phyloP scores from a whole-genome alignment of 2,329 filamentous ascomycete species.

The Ophiostoma sp. region DNA sequence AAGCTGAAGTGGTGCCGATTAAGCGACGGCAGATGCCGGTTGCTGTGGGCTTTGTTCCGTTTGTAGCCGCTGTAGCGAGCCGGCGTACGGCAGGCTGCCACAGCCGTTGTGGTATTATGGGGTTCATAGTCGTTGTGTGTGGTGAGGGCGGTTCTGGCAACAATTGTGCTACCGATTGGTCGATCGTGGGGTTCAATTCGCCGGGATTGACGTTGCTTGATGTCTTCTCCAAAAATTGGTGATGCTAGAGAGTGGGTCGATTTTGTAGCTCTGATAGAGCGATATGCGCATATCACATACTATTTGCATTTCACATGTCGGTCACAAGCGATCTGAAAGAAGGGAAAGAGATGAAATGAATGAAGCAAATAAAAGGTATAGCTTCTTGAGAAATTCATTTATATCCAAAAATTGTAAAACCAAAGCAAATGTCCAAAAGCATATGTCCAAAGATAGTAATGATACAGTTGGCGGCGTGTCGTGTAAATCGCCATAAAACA shows the following conservation, averaged over 20 bases:
- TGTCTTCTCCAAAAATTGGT: slow-evolving; percentile 14
- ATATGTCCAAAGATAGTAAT: slow-evolving; percentile 5
- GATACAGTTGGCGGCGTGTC: background rate
- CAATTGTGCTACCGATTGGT: background rate
- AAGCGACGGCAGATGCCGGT: background rate
- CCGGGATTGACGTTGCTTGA: background rate
- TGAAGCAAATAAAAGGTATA: background rate
- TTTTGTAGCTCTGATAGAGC: background rate
- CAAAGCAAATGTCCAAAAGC: background rate
- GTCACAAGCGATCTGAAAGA: background rate
- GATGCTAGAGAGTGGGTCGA: slow-evolving; percentile 22
- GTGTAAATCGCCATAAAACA: slow-evolving; percentile 3
- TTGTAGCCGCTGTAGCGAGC: background rate
- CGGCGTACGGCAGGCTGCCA: slow-evolving; percentile 12
- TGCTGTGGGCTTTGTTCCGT: background rate
- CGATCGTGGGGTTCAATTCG: background rate
- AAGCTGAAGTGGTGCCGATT: background rate
- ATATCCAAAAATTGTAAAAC: background rate
- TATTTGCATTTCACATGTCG: slow-evolving; percentile 6
- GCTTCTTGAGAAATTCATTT: background rate
- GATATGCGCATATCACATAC: slow-evolving; percentile 9
- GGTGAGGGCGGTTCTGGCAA: background rate
- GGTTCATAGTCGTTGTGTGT: slow-evolving; percentile 11
- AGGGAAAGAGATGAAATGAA: background rate
- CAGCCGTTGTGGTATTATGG: slow-evolving; percentile 16